A percentile compares a stretch with the other conserved stretches of the same genome.
These are phyloP conservation scores for Parathielavia hyrcaniae DNA, from an alignment of 495 filamentous ascomycete genomes.

Conservation along the genomic window DNA sequence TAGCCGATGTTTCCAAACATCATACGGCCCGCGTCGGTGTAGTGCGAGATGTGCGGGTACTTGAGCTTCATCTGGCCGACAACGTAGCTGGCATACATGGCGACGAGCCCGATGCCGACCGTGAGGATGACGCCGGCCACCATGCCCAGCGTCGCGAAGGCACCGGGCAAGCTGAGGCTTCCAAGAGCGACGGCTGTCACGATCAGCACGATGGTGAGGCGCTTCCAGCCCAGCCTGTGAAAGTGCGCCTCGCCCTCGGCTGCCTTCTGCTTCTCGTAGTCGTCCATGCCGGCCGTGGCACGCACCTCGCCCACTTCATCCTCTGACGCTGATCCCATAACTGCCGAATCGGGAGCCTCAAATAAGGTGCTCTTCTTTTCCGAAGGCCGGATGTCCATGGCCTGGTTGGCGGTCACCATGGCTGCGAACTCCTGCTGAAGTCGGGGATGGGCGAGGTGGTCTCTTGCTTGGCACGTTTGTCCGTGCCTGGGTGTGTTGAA, in stretches of 20 bases:
- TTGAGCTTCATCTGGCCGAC: constrained; percentile 70
- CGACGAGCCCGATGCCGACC: constrained; percentile 55
- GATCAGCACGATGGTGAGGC: constrained; percentile 55
- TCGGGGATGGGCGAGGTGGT: not conserved
- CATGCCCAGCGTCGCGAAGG: constrained; percentile 60
- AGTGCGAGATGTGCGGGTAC: constrained; percentile 64
- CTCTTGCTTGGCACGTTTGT: not conserved
- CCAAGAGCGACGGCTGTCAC: constrained; percentile 71
- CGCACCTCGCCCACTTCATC: constrained; percentile 23
- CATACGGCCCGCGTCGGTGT: constrained; percentile 65
- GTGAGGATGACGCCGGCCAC: constrained; percentile 53
- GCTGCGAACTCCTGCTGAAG: not conserved
- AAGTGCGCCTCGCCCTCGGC: constrained; percentile 38
- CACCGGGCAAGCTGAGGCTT: constrained; percentile 57
- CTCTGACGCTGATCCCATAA: constrained; percentile 8
- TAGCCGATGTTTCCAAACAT: constrained; percentile 58
- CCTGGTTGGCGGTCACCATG: constrained; percentile 14
- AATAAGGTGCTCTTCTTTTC: not conserved
- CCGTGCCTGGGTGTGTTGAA: constrained; percentile 9
- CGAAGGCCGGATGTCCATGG: not conserved
- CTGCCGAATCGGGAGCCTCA: not conserved
- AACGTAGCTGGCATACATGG: constrained; percentile 72
- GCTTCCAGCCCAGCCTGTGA: constrained; percentile 45
- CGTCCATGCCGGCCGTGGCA: constrained; percentile 26
- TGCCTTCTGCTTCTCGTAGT: constrained; percentile 37